phyloP scores from a whole-genome alignment of 495 filamentous ascomycete species.

The Aspergillus hancockii region DNA sequence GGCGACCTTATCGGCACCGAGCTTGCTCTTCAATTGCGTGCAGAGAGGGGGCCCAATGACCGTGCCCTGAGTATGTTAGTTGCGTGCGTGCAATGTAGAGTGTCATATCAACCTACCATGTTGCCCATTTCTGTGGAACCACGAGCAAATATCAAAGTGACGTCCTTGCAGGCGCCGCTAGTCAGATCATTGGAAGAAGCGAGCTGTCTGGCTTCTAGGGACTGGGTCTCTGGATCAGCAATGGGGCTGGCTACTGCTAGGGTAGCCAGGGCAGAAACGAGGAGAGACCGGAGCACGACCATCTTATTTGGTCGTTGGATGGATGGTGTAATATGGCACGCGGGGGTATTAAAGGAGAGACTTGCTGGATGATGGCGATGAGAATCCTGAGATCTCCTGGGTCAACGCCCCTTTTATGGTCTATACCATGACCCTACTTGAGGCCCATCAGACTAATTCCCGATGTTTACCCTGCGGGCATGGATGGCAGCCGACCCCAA shows the following conservation, averaged over 20 bases:
- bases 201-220: conserved; percentile 18
- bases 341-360: neutral
- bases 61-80: conserved; percentile 29
- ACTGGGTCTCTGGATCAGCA: neutral
- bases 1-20: conserved; percentile 31
- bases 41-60: conserved; percentile 43
- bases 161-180: conserved; percentile 41
- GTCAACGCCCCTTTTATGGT: neutral
- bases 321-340: neutral
- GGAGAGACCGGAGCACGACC: conserved; percentile 15
- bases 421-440: neutral
- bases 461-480: neutral
- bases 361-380: neutral
- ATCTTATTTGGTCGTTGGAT: conserved; percentile 6
- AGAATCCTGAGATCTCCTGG: neutral
- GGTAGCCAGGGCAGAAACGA: conserved; percentile 20
- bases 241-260: conserved; percentile 21
- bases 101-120: conserved; percentile 35
- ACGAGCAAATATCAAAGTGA: conserved; percentile 55
- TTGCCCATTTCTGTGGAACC: conserved; percentile 53
- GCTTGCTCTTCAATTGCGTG: conserved; percentile 30
- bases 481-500: neutral
- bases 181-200: conserved; percentile 42
- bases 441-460: neutral
- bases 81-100: neutral